phyloP scores from a whole-genome alignment of 257 asterid species.

The Penstemon eatonii region DNA sequence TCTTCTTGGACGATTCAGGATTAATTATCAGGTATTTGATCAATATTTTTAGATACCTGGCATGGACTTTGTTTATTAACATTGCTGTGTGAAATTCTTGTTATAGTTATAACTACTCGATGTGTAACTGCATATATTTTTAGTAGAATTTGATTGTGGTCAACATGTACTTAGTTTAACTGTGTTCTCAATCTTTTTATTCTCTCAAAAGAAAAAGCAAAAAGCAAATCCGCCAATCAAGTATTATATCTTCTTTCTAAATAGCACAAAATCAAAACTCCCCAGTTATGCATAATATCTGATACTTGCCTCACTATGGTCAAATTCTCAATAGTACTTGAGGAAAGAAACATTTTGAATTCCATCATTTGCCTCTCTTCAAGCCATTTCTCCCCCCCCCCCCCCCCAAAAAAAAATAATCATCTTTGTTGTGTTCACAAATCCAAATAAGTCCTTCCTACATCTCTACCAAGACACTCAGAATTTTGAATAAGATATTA shows the following conservation, averaged over 20 bases:
- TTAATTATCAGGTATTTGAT: constrained; percentile 81
- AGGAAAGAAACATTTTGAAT: constrained; percentile 4
- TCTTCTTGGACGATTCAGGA: constrained; percentile 96
- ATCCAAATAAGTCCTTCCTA: background rate
- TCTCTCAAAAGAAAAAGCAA: background rate
- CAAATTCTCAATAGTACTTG: background rate
- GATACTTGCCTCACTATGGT: background rate
- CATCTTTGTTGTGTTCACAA: background rate
- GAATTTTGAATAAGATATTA: background rate
- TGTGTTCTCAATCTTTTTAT: constrained; percentile 14
- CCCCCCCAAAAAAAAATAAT: no score
- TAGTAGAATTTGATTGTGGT: background rate
- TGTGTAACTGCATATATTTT: background rate
- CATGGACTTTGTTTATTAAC: constrained; percentile 25
- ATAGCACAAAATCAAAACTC: background rate
- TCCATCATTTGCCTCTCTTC: background rate
- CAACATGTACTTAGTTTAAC: constrained; percentile 1
- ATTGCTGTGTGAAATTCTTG: background rate
- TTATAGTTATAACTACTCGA: background rate
- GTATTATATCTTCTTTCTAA: background rate
- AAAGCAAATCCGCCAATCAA: no score
- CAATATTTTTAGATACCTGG: constrained; percentile 13
- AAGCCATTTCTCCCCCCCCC: background rate
- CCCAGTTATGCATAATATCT: background rate
- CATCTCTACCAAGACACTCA: background rate